A percentile compares a stretch with the other conserved stretches of the same genome.
Conservation (phyloP, 805 yeast genomes). For the Metschnikowia drakensbergensis region DNA sequence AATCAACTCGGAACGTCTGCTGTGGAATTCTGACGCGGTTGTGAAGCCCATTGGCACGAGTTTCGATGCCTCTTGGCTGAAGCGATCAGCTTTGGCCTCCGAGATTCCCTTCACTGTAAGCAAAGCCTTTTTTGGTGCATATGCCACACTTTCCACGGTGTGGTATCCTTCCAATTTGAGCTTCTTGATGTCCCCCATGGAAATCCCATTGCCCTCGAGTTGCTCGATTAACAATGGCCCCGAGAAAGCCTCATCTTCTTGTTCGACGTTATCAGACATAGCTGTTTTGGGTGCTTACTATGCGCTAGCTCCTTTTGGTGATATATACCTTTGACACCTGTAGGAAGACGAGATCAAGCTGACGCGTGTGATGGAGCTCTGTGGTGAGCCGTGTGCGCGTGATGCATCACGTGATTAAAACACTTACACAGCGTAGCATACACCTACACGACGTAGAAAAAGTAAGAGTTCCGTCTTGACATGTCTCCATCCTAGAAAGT, state of each 20-base stretch:
- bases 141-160: slow-evolving; percentile 91
- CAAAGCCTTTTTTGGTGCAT: slow-evolving; percentile 80
- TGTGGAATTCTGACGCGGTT: slow-evolving; percentile 92
- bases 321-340: background rate
- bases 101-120: slow-evolving; percentile 85
- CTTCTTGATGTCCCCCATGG: slow-evolving; percentile 72
- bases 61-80: slow-evolving; percentile 78
- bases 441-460: no score
- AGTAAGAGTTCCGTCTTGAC: no score
- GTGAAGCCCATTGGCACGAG: slow-evolving; percentile 95
- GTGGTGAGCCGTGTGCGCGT: background rate
- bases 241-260: slow-evolving; percentile 50
- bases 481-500: no score
- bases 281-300: background rate
- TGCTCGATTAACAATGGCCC: slow-evolving; percentile 56
- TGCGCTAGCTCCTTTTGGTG: background rate
- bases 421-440: background rate
- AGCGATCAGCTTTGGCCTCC: slow-evolving; percentile 89
- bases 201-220: slow-evolving; percentile 81
- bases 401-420: background rate
- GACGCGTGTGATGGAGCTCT: slow-evolving; percentile 1
- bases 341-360: background rate
- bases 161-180: slow-evolving; percentile 78
- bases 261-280: slow-evolving; percentile 16
- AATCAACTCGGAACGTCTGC: slow-evolving; percentile 83